These are phyloP conservation scores for Chrysophaeum taylorii DNA, from an alignment of 352 stramenopile species.

Conservation along the genomic window DNA sequence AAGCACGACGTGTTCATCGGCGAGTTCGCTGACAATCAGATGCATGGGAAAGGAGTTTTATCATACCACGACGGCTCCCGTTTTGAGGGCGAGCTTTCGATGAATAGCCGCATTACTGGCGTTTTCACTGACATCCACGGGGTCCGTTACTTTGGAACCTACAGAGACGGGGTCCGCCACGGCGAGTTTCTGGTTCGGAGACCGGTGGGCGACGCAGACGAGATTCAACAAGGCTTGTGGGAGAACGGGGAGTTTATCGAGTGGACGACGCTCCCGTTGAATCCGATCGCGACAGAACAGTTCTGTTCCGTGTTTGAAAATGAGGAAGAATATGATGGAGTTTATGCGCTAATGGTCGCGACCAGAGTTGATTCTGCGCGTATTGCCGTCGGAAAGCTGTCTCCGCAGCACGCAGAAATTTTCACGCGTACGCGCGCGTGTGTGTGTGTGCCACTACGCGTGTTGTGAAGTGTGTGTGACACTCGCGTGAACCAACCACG, in stretches of 20 bases:
- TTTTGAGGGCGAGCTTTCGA: slow-evolving; percentile 30
- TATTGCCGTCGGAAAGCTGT: not conserved
- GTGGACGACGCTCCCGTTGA: slow-evolving; percentile 31
- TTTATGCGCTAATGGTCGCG: slow-evolving; percentile 36
- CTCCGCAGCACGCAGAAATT: not conserved
- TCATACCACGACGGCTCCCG: slow-evolving; percentile 28
- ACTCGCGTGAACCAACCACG: not conserved
- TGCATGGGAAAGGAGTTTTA: slow-evolving; percentile 33
- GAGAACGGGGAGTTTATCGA: slow-evolving; percentile 33
- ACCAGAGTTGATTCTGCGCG: too few relatives aligned
- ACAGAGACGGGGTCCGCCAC: slow-evolving; percentile 14
- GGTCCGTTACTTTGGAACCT: slow-evolving; percentile 8
- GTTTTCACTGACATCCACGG: slow-evolving; percentile 21
- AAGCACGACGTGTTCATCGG: slow-evolving; percentile 31
- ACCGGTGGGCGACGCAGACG: slow-evolving; percentile 32
- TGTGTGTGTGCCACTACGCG: not conserved
- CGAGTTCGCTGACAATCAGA: slow-evolving; percentile 30
- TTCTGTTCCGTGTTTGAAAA: slow-evolving; percentile 35
- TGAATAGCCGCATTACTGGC: slow-evolving; percentile 27
- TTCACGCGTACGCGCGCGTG: not conserved
- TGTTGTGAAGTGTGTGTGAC: not conserved
- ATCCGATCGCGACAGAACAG: slow-evolving; percentile 34
- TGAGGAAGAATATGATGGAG: slow-evolving; percentile 32
- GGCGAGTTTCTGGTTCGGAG: slow-evolving; percentile 23
- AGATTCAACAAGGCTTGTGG: slow-evolving; percentile 33